Evolutionary conservation across 2,329 filamentous ascomycete genomes (phyloP).

Genomic region (Alternaria triticimaculans): DNA sequence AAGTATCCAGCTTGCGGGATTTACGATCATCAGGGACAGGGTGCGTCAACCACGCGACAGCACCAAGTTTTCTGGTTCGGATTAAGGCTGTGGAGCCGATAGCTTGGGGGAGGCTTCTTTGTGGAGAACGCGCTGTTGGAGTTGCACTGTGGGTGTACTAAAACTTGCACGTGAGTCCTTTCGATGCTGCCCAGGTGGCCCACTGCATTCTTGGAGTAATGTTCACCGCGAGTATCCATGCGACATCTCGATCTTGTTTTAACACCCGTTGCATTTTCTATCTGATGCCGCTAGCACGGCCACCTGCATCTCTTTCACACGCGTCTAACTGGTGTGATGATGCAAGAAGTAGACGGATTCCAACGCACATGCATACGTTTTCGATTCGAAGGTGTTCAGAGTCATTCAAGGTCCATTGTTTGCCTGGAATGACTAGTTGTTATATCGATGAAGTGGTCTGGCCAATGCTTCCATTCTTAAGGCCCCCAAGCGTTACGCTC

Average conservation of each 20-base stretch:
- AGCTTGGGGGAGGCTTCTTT: neutral
- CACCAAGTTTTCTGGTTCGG: neutral
- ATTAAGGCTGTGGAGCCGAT: slow-evolving; percentile 8
- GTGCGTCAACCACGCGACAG: slow-evolving; percentile 1
- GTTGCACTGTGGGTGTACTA: neutral
- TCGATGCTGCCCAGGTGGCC: neutral
- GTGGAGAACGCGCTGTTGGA: slow-evolving; percentile 5
- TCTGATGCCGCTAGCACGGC: neutral
- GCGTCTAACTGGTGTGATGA: neutral
- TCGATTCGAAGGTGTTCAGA: neutral
- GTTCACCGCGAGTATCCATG: neutral
- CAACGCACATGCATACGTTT: neutral
- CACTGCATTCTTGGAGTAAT: neutral
- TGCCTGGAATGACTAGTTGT: neutral
- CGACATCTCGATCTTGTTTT: neutral
- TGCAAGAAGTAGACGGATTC: neutral
- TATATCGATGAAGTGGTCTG: neutral
- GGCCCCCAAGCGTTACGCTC: neutral
- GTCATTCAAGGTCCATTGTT: neutral
- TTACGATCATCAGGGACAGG: slow-evolving; percentile 1
- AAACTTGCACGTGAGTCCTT: neutral
- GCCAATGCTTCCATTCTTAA: neutral
- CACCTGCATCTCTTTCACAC: neutral
- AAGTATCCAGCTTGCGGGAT: neutral
- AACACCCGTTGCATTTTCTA: neutral